Base-by-base conservation (phyloP, 495 filamentous ascomycete species). In the Niebla homalea region DNA sequence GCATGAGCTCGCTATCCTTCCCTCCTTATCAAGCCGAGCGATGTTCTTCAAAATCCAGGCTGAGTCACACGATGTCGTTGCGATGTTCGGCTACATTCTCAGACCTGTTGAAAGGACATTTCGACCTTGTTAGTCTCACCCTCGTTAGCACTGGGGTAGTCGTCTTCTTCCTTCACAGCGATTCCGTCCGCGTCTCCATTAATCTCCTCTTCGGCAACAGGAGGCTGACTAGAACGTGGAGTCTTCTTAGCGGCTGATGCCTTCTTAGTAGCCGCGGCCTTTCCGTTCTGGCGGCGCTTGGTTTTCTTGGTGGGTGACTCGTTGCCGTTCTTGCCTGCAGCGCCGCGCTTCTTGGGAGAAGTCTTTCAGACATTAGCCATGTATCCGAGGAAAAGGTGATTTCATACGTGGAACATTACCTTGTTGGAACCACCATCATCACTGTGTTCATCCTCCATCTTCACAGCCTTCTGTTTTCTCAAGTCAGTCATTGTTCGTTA, bases 281-380 rank as follows among this genome's bases (percentile, higher is more conserved):
- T 44, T 44, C 20, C 20, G 18, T 2, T 10, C 26, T 23, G 20
- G 42, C 21, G 38, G 38, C 7, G 7, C 19, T 45, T 45, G 23
- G 43, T 8, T 45, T 45, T 45, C 43, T 45, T 45, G 19, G 43
- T 45, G 8, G 43, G 43, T 19, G 43, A 45, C n/a, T 26, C 22
- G 18, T 45, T 19, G 18, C 19, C 43, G 23, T 15, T 26, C 1
- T 20, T 21, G 18, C 11, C 18, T 5, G n/a, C 8, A 45, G 43
- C 19, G 5, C 19, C 19, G 22, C 43, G 43, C 19, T 45, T 45
- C 43, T 45, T 32, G 26, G 26, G 26, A 32, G 26, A 32, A 32
- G 26, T 7, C 26, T 32, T 8, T 10, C 1, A 11, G 12, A 8
- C 7, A 10, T 32, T 1, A 32, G 26, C 26, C 7, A 10, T 32